A percentile compares a stretch with the other conserved stretches of the same genome.
phyloP scores from a whole-genome alignment of 306 rosid genomes.

The Vachellia pachyceras region DNA sequence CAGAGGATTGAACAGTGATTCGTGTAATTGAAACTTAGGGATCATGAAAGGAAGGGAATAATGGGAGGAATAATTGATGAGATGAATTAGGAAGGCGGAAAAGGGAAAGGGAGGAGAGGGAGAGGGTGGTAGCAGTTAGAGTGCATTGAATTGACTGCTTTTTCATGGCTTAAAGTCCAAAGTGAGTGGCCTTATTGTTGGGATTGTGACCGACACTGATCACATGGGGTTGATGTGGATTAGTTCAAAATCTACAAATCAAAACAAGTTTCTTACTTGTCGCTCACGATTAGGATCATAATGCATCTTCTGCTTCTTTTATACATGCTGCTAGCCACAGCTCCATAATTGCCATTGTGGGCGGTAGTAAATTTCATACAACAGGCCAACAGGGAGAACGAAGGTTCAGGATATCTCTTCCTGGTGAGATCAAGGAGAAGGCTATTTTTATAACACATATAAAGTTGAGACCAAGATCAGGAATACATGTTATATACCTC shows the following conservation, averaged over 20 bases:
- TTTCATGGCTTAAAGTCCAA: neutral
- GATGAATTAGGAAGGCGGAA: neutral
- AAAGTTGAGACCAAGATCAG: no score
- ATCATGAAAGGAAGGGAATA: neutral
- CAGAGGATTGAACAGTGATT: neutral
- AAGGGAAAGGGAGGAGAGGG: neutral
- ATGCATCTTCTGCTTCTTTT: neutral
- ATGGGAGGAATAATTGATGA: no score
- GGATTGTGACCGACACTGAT: neutral
- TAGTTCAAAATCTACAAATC: neutral
- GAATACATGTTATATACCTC: no score
- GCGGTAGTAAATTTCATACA: no score
- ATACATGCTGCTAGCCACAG: neutral
- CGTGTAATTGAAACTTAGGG: neutral
- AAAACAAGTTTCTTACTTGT: neutral
- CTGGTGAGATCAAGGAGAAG: no score
- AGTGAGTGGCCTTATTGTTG: neutral
- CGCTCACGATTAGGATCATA: neutral
- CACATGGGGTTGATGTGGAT: neutral
- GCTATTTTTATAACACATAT: no score
- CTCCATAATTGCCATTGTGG: neutral
- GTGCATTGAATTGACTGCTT: constrained; percentile 3
- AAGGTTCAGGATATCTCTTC: no score
- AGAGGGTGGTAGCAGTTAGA: neutral
- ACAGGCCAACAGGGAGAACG: no score